Percentiles rank a stretch among this genome's conserved stretches.
Evolutionary conservation across 2,329 filamentous ascomycete genomes (phyloP).

Genomic region (Trichophyton verrucosum): DNA sequence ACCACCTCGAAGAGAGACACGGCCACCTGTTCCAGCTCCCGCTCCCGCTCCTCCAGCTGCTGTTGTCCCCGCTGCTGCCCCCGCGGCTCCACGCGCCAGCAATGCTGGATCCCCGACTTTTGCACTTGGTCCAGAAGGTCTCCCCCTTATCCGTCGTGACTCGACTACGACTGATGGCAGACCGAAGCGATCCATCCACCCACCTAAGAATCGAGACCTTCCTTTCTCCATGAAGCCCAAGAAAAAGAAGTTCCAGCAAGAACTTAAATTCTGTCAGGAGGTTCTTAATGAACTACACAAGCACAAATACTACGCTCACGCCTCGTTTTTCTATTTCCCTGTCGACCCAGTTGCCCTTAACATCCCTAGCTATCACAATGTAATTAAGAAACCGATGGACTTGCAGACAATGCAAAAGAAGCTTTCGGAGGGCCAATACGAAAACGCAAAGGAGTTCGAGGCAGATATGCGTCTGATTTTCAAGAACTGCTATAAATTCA

Average conservation of each 20-base stretch:
- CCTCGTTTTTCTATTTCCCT: slow-evolving; percentile 64
- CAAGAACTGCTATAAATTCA: slow-evolving; percentile 85
- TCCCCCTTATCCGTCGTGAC: slow-evolving; percentile 73
- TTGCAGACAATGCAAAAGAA: slow-evolving; percentile 68
- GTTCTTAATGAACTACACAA: slow-evolving; percentile 67
- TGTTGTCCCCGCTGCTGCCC: neutral
- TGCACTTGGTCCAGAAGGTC: slow-evolving; percentile 62
- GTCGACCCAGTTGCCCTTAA: slow-evolving; percentile 90
- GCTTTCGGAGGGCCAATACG: slow-evolving; percentile 65
- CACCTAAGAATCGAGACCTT: slow-evolving; percentile 81
- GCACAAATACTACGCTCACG: slow-evolving; percentile 54
- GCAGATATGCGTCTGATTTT: slow-evolving; percentile 72
- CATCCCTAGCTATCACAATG: slow-evolving; percentile 82
- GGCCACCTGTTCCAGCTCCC: slow-evolving; percentile 8
- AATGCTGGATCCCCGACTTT: slow-evolving; percentile 44
- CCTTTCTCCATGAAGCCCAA: slow-evolving; percentile 79
- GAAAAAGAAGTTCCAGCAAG: slow-evolving; percentile 77
- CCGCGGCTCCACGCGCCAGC: slow-evolving; percentile 22
- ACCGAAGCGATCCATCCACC: slow-evolving; percentile 86
- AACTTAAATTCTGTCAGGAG: slow-evolving; percentile 80
- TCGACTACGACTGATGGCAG: slow-evolving; percentile 66
- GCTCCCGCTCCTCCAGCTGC: slow-evolving; percentile 15
- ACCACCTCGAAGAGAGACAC: slow-evolving; percentile 38
- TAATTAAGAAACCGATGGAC: slow-evolving; percentile 98
- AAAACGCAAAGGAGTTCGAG: slow-evolving; percentile 73